phyloP scores from a whole-genome alignment of 148 eudicot species.

The Rhododendron williamsianum region DNA sequence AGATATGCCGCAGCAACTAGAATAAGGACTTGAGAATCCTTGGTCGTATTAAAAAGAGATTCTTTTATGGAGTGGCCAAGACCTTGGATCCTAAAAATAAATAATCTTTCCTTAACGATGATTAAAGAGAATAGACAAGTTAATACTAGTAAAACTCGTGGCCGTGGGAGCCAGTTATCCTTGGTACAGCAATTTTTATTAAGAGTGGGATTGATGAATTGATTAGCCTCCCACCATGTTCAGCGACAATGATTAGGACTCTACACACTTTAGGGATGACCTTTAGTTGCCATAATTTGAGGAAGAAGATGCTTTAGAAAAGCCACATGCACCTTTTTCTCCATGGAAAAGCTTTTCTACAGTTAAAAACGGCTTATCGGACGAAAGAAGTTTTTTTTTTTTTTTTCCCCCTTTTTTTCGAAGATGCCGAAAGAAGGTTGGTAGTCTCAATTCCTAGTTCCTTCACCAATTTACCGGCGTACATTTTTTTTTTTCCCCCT shows the following conservation, averaged over 20 bases:
- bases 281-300: neutral
- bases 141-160: neutral
- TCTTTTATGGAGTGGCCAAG: neutral
- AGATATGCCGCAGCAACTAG: neutral
- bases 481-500: no score
- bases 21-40: neutral
- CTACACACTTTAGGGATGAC: neutral
- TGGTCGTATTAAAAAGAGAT: neutral
- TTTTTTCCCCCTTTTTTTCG: no score
- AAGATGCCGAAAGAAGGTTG: neutral
- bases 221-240: slow-evolving; percentile 5
- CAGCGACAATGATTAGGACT: neutral
- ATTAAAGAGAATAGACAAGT: neutral
- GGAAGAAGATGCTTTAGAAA: slow-evolving; percentile 1
- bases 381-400: neutral
- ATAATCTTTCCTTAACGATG: neutral
- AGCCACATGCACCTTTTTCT: neutral
- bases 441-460: neutral
- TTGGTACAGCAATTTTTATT: neutral
- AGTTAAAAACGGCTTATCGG: neutral
- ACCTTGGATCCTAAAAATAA: neutral
- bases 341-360: neutral
- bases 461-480: neutral
- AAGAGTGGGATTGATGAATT: slow-evolving; percentile 4
- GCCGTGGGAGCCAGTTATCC: neutral